Evolutionary conservation across 306 rosid genomes (phyloP).

Genomic region (Lathyrus sativus): DNA sequence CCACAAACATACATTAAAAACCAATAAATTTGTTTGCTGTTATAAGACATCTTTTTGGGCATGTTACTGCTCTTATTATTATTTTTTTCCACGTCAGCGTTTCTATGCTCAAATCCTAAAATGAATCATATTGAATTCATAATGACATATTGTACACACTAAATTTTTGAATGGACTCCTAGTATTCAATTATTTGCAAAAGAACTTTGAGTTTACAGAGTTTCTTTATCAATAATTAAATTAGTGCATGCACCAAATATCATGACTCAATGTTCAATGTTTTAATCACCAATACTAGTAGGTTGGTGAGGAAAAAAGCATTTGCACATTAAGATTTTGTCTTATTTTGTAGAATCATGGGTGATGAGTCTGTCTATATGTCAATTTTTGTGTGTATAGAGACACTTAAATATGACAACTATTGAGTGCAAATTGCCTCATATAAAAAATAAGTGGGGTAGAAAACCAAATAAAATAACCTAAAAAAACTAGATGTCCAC

Average conservation of each 20-base stretch:
- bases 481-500: no score
- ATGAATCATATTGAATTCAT: background rate
- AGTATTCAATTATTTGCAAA: slow-evolving; percentile 1
- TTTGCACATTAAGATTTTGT: slow-evolving; percentile 41
- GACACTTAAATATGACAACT: slow-evolving; percentile 19
- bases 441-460: background rate
- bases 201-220: background rate
- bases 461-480: no score
- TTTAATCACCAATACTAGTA: slow-evolving; percentile 5
- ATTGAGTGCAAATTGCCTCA: background rate
- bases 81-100: background rate
- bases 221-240: background rate
- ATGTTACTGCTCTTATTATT: background rate
- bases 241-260: slow-evolving; percentile 26
- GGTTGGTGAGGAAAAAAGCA: slow-evolving; percentile 18
- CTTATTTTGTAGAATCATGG: slow-evolving; percentile 28
- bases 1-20: slow-evolving; percentile 38
- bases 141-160: background rate
- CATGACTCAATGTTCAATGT: slow-evolving; percentile 22
- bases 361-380: slow-evolving; percentile 10
- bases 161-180: background rate
- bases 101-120: background rate
- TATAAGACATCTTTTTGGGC: slow-evolving; percentile 25
- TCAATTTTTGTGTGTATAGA: slow-evolving; percentile 24
- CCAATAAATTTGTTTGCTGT: slow-evolving; percentile 37